phyloP scores from a whole-genome alignment of 768 basidiomycete genomes.

The Pleurotus sapidus region DNA sequence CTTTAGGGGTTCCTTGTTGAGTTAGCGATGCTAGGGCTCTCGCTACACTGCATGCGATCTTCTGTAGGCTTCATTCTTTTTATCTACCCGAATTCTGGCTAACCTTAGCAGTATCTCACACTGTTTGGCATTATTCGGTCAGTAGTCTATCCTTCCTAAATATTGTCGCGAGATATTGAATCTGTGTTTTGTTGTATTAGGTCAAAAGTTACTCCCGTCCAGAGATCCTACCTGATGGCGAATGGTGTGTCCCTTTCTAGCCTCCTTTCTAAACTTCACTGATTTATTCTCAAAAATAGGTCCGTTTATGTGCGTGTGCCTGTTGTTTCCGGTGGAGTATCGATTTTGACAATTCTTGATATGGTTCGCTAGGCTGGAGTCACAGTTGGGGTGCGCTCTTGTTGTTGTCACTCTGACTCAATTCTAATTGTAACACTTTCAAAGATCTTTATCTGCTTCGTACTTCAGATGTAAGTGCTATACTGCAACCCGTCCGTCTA shows the following conservation, averaged over 20 bases:
- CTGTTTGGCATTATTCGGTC: slow-evolving; percentile 1
- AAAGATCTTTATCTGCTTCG: not conserved
- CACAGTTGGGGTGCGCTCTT: not conserved
- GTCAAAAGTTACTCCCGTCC: not conserved
- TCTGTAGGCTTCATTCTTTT: not conserved
- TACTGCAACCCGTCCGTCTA: too few species aligned
- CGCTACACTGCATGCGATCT: not conserved
- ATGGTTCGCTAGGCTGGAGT: not conserved
- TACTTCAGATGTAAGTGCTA: not conserved
- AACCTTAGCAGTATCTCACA: not conserved
- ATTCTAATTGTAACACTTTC: not conserved
- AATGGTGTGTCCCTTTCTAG: not conserved
- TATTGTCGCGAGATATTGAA: not conserved
- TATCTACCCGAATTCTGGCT: too few species aligned
- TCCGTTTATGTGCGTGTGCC: not conserved
- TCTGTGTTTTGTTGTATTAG: not conserved
- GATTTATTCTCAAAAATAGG: not conserved
- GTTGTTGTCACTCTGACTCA: not conserved
- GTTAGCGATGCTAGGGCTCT: not conserved
- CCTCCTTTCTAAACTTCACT: not conserved
- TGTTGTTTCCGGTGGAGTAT: not conserved
- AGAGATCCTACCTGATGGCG: not conserved
- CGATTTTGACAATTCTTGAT: too few species aligned
- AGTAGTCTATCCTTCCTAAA: not conserved
- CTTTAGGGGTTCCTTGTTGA: too few species aligned